Evolutionary conservation across 768 basidiomycete genomes (phyloP).

Genomic region (Auricularia heimuer): DNA sequence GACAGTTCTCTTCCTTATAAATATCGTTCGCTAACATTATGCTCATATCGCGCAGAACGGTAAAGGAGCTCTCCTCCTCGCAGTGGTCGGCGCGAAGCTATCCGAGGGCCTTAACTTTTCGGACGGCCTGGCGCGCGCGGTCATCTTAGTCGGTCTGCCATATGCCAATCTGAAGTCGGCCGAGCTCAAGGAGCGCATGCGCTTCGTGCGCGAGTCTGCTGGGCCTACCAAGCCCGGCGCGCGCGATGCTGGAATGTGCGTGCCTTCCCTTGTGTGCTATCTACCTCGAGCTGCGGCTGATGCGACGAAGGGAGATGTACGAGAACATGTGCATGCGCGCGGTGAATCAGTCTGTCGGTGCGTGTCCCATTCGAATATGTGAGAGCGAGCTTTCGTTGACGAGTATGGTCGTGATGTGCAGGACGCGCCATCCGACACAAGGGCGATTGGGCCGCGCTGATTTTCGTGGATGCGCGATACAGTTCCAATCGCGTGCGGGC

Average conservation of each 20-base stretch:
- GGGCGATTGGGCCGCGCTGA: conserved; percentile 83
- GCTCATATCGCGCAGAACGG: conserved; percentile 6
- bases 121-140: conserved; percentile 74
- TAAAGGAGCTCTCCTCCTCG: conserved; percentile 72
- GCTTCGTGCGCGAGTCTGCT: conserved; percentile 57
- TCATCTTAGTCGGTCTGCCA: conserved; percentile 82
- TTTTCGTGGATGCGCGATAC: conserved; percentile 83
- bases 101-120: conserved; percentile 78
- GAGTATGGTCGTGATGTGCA: conserved; percentile 19
- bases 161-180: conserved; percentile 88
- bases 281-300: conserved; percentile 31
- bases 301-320: conserved; percentile 71
- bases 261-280: conserved; percentile 15
- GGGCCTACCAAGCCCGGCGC: conserved; percentile 31
- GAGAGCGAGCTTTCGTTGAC: neutral
- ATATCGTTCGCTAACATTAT: neutral
- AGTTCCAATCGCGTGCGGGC: conserved; percentile 49
- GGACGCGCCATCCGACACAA: conserved; percentile 90
- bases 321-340: conserved; percentile 89
- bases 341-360: conserved; percentile 95
- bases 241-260: conserved; percentile 21
- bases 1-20: no score
- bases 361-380: conserved; percentile 16
- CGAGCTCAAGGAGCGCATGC: conserved; percentile 86
- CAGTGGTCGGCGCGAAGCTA: conserved; percentile 95